These are phyloP conservation scores for Lanmaoa rubissima DNA, from an alignment of 768 basidiomycete genomes.

Conservation along the genomic window DNA sequence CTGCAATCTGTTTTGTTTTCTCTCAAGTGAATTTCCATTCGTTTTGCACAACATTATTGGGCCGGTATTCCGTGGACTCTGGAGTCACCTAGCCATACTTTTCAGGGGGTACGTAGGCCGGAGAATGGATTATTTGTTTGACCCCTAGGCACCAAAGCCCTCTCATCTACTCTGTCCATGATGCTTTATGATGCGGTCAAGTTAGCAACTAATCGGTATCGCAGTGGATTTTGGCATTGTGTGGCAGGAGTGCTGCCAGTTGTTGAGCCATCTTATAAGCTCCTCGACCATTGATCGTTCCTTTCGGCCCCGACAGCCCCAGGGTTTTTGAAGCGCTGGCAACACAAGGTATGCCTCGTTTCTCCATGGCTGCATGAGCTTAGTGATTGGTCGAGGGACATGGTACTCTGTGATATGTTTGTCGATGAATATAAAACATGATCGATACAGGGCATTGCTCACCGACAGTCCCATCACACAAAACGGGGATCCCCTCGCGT, in stretches of 20 bases:
- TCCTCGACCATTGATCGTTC: background rate
- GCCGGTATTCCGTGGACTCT: background rate
- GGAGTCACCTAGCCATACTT: background rate
- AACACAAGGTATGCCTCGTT: background rate
- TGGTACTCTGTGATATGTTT: background rate
- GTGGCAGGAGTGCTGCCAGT: background rate
- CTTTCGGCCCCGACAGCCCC: background rate
- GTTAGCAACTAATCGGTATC: background rate
- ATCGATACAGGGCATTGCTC: background rate
- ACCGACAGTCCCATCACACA: background rate
- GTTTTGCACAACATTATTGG: constrained; percentile 1
- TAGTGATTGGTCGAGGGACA: background rate
- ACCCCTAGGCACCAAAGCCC: background rate
- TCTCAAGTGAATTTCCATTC: constrained; percentile 14
- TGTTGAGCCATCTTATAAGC: background rate
- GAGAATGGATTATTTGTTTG: background rate
- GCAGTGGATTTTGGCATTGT: background rate
- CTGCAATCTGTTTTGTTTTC: constrained; percentile 18
- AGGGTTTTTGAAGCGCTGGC: background rate
- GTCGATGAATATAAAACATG: background rate
- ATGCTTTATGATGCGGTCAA: background rate
- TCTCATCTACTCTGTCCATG: background rate
- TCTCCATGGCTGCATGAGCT: background rate
- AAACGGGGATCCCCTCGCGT: background rate
- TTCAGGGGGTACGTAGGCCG: background rate